Conservation (phyloP, 192 early-diverging fungal genomes). For the Anaeromyces robustus region DNA sequence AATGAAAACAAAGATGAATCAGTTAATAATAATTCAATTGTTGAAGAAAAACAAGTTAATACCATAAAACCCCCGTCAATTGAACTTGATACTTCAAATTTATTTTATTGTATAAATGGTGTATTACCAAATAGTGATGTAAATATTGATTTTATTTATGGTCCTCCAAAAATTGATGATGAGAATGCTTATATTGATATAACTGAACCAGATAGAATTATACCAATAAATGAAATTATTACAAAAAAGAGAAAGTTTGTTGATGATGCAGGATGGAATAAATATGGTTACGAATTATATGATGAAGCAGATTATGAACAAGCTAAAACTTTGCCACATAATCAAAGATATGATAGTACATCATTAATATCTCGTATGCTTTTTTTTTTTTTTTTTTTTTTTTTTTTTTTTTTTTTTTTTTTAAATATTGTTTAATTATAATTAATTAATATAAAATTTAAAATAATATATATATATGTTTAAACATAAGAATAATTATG, state of each 20-base stretch:
- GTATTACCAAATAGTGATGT: neutral
- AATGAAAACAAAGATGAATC: neutral
- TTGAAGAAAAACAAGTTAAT: neutral
- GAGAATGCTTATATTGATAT: neutral
- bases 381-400: neutral
- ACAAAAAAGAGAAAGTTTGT: neutral
- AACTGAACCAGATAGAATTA: neutral
- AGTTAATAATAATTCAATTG: neutral
- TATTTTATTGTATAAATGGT: neutral
- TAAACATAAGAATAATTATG: no score
- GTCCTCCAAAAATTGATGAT: neutral
- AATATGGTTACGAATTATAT: neutral
- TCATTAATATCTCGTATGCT: neutral
- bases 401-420: neutral
- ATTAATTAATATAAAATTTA: no score
- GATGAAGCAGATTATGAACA: neutral
- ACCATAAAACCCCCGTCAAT: neutral
- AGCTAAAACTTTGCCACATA: neutral
- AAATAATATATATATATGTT: no score
- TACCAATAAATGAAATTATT: neutral
- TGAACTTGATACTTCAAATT: neutral
- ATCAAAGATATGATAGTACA: neutral
- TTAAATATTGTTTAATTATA: no score
- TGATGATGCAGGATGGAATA: neutral
- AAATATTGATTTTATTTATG: neutral